phyloP scores from a whole-genome alignment of 2,329 filamentous ascomycete species.

The Thelonectria rubi region DNA sequence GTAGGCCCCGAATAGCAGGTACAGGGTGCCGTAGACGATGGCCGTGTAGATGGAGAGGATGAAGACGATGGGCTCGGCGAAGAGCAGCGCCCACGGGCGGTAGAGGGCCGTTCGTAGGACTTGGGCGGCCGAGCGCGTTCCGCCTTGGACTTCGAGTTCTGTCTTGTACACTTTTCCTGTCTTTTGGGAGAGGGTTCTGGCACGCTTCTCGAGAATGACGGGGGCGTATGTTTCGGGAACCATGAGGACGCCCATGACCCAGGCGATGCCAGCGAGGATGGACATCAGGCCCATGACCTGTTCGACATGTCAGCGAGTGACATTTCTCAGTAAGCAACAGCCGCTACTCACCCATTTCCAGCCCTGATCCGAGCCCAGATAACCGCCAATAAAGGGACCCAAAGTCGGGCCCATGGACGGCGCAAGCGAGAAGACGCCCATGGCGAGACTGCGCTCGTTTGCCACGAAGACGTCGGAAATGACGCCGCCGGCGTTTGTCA shows the following conservation, averaged over 20 bases:
- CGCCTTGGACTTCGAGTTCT: slow-evolving; percentile 55
- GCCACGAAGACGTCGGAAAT: slow-evolving; percentile 71
- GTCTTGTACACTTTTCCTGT: slow-evolving; percentile 66
- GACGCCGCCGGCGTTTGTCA: slow-evolving; percentile 70
- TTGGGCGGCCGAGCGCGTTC: slow-evolving; percentile 51
- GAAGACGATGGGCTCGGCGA: slow-evolving; percentile 72
- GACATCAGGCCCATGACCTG: slow-evolving; percentile 68
- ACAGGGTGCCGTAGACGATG: slow-evolving; percentile 63
- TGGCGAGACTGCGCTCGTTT: slow-evolving; percentile 64
- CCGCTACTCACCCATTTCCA: slow-evolving; percentile 61
- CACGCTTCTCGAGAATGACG: slow-evolving; percentile 62
- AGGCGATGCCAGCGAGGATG: slow-evolving; percentile 67
- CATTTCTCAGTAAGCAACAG: too few relatives aligned
- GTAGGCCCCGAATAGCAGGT: slow-evolving; percentile 63
- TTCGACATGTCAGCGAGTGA: neutral
- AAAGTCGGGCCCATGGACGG: slow-evolving; percentile 70
- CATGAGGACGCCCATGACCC: slow-evolving; percentile 60
- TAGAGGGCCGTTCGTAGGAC: slow-evolving; percentile 65
- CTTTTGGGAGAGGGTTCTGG: slow-evolving; percentile 56
- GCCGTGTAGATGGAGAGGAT: slow-evolving; percentile 71
- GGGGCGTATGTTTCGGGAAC: slow-evolving; percentile 69
- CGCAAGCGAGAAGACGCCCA: slow-evolving; percentile 68
- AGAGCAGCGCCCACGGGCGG: slow-evolving; percentile 71
- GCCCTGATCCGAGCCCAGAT: slow-evolving; percentile 65
- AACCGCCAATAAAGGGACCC: slow-evolving; percentile 70